These are phyloP conservation scores for Orbilia ellipsospora DNA, from an alignment of 2,329 filamentous ascomycete species.

Conservation along the genomic window DNA sequence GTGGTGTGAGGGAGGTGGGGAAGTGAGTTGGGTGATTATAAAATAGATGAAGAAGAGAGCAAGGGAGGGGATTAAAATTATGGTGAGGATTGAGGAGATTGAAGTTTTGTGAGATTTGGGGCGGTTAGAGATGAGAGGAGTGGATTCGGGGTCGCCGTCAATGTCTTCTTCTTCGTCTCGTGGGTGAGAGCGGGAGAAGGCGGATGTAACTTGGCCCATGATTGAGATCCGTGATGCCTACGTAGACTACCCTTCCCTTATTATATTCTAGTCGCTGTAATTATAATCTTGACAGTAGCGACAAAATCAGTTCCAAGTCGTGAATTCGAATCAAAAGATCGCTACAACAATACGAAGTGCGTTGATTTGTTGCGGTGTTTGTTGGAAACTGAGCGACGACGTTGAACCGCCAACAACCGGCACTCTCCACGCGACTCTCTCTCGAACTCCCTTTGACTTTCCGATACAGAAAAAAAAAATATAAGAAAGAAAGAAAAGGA, in stretches of 20 bases:
- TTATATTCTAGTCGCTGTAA: too few relatives aligned
- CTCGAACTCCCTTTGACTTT: too few relatives aligned
- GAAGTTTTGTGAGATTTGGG: too few relatives aligned
- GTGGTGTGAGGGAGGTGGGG: background rate
- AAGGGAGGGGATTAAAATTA: constrained; percentile 3
- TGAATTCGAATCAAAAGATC: too few relatives aligned
- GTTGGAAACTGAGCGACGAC: constrained; percentile 5
- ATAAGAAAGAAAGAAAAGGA: constrained; percentile 2
- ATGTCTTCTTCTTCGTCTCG: background rate
- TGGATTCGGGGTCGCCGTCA: constrained; percentile 5
- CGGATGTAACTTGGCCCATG: too few relatives aligned
- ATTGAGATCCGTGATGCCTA: too few relatives aligned
- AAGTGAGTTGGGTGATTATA: background rate
- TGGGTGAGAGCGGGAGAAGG: too few relatives aligned
- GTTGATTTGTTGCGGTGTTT: constrained; percentile 15
- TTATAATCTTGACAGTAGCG: too few relatives aligned
- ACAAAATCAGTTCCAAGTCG: too few relatives aligned
- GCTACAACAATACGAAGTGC: background rate
- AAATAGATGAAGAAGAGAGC: constrained; percentile 21
- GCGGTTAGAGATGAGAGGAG: constrained; percentile 9
- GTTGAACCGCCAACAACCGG: too few relatives aligned
- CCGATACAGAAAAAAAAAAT: background rate
- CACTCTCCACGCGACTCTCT: too few relatives aligned
- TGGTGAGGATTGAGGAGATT: background rate
- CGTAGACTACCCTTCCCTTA: too few relatives aligned